These are phyloP conservation scores for Ustilago crameri DNA, from an alignment of 1,284 basidiomycete species.

Conservation along the genomic window DNA sequence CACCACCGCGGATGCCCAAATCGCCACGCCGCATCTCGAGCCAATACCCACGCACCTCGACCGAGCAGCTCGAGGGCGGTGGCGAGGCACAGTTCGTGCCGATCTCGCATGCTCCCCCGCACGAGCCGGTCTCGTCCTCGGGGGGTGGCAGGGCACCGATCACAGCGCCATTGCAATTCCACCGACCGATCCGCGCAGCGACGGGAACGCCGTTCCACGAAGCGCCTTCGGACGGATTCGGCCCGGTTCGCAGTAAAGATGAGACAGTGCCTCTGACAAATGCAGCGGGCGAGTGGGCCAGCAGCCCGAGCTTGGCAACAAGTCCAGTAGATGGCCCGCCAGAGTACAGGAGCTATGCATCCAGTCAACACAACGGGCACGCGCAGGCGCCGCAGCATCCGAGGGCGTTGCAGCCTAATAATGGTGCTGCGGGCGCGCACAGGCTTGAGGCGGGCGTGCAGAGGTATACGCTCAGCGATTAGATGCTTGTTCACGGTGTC, in stretches of 20 bases:
- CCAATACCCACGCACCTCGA: background rate
- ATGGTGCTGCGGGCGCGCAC: background rate
- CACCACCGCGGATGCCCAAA: background rate
- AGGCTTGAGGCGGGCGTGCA: conserved; percentile 16
- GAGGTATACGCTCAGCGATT: conserved; percentile 32
- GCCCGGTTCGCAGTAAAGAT: background rate
- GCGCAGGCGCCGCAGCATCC: too few relatives aligned
- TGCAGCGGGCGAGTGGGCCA: conserved; percentile 16
- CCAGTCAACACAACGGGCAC: conserved; percentile 8
- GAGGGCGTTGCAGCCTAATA: conserved; percentile 1
- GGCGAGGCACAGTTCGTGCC: background rate
- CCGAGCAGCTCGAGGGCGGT: background rate
- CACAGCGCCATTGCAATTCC: conserved; percentile 29
- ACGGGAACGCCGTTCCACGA: conserved; percentile 23
- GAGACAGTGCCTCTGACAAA: conserved; percentile 8
- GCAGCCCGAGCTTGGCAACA: conserved; percentile 6
- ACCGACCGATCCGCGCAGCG: conserved; percentile 25
- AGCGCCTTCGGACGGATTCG: conserved; percentile 4
- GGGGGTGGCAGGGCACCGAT: conserved; percentile 10
- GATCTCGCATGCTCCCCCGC: background rate
- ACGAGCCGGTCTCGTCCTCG: background rate
- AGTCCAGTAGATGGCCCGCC: conserved; percentile 21
- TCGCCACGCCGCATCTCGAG: background rate
- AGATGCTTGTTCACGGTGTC: background rate
- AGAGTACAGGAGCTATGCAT: conserved; percentile 12